Conservation (phyloP, 2,329 filamentous ascomycete species). For the Colletotrichum graminicola region DNA sequence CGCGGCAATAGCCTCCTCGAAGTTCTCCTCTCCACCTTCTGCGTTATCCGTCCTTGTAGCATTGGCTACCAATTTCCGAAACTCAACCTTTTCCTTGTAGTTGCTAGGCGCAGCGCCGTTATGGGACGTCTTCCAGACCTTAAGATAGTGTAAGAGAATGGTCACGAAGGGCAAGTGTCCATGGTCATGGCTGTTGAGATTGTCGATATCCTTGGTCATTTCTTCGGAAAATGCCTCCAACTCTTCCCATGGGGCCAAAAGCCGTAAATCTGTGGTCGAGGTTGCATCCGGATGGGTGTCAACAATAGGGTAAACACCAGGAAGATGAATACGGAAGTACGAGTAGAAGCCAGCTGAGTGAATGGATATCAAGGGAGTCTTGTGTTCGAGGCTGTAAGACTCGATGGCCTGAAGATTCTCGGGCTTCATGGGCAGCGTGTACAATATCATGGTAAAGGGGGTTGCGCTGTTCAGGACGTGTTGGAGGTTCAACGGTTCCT, state of each 20-base stretch:
- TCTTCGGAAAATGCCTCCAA: constrained; percentile 74
- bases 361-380: constrained; percentile 82
- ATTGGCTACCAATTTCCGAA: constrained; percentile 77
- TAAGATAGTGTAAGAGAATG: constrained; percentile 84
- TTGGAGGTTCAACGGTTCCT: constrained; percentile 53
- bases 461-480: constrained; percentile 56
- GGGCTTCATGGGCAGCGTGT: constrained; percentile 62
- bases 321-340: constrained; percentile 84
- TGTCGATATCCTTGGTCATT: constrained; percentile 77
- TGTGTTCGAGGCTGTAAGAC: constrained; percentile 63
- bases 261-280: constrained; percentile 84
- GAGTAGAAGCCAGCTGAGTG: constrained; percentile 95
- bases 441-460: constrained; percentile 67
- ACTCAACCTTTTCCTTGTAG: constrained; percentile 89
- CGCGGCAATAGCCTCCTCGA: constrained; percentile 88
- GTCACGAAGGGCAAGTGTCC: constrained; percentile 92
- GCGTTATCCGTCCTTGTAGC: constrained; percentile 78
- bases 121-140: constrained; percentile 81
- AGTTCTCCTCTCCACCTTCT: constrained; percentile 96
- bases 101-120: constrained; percentile 75
- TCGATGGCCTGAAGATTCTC: constrained; percentile 60
- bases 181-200: constrained; percentile 82
- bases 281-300: constrained; percentile 95
- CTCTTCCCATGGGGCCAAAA: constrained; percentile 89
- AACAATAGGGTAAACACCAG: constrained; percentile 88